Evolutionary conservation across 257 asterid species (phyloP), one percentile per base, ranked within the genome.

Genomic region (Plantago ovata): DNA sequence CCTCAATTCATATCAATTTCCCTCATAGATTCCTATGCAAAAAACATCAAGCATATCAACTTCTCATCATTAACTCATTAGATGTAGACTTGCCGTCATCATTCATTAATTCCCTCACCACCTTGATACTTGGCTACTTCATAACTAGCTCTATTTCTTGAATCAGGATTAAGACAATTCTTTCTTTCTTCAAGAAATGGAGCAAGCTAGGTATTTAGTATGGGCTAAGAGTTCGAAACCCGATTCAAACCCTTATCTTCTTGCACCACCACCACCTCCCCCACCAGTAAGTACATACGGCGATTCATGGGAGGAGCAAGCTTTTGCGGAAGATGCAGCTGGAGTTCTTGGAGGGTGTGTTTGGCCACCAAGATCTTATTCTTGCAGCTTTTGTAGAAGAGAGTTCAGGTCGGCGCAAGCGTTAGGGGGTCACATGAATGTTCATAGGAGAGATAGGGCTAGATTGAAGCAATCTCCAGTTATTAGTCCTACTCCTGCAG

Each of bases 351-450:
- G 90, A 56, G 96, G 94, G 6, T 87, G 89, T 10, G 76, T 82
- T 47, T 91, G 98, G 98, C 98, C 98, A 4, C 98, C 98, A 13
- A 79, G 98, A 80, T 91, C 89, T 62, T 91, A 91, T 43, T 69
- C 95, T 59, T 91, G 98, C 73, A 85, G 79, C 74, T 91, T 91
- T 54, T 91, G 98, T 67, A 60, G 82, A 63, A 71, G 95, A 38
- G 98, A 91, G 62, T 91, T 91, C 46, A 75, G 91, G 79, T 91
- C 98, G 16, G 98, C 98, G 61, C 98, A 91, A 72, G 98, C 98
- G 67, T 58, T 91, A 9, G 98, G 98, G 0, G 98, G 98, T 14
- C 98, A 90, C 42, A 90, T 90, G 98, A 90, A 90, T 67, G 96
- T 91, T 52, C 98, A 91, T 53, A 69, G 98, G 21, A 72, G 96